Percentiles rank a stretch among this genome's conserved stretches.
phyloP scores from a whole-genome alignment of 768 basidiomycete species.

The Mycena chlorophos region DNA sequence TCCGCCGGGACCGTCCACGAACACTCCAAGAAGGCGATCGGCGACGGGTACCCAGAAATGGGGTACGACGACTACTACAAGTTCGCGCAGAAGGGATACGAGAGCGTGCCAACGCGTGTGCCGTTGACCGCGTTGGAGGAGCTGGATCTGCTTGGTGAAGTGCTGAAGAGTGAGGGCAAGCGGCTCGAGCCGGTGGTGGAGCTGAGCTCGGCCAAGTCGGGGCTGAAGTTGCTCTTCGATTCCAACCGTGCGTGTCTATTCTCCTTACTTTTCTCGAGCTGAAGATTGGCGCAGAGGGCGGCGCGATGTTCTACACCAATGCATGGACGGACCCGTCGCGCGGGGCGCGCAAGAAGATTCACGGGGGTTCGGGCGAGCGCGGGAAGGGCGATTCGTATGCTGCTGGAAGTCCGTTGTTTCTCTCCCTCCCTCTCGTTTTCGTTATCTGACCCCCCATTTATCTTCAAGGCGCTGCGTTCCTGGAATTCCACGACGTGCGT shows the following conservation, averaged over 20 bases:
- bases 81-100: slow-evolving; percentile 41
- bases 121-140: slow-evolving; percentile 39
- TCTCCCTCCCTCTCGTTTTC: background rate
- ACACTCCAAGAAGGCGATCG: slow-evolving; percentile 53
- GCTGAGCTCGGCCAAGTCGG: slow-evolving; percentile 57
- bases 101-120: slow-evolving; percentile 49
- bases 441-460: background rate
- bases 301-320: slow-evolving; percentile 75
- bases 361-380: slow-evolving; percentile 65
- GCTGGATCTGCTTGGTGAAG: slow-evolving; percentile 48
- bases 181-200: slow-evolving; percentile 48
- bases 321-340: slow-evolving; percentile 47
- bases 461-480: slow-evolving; percentile 56
- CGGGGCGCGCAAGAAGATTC: slow-evolving; percentile 68
- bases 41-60: slow-evolving; percentile 52
- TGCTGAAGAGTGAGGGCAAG: slow-evolving; percentile 35
- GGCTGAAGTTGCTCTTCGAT: slow-evolving; percentile 60
- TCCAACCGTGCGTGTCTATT: slow-evolving; percentile 60
- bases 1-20: slow-evolving; percentile 51
- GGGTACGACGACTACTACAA: slow-evolving; percentile 75
- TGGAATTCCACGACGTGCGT: slow-evolving; percentile 66
- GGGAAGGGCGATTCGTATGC: slow-evolving; percentile 60
- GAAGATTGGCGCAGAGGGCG: slow-evolving; percentile 59
- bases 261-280: background rate
- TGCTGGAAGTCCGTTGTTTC: slow-evolving; percentile 48